Evolutionary conservation across 2,329 filamentous ascomycete species (phyloP).

Genomic region (Alternaria atra): DNA sequence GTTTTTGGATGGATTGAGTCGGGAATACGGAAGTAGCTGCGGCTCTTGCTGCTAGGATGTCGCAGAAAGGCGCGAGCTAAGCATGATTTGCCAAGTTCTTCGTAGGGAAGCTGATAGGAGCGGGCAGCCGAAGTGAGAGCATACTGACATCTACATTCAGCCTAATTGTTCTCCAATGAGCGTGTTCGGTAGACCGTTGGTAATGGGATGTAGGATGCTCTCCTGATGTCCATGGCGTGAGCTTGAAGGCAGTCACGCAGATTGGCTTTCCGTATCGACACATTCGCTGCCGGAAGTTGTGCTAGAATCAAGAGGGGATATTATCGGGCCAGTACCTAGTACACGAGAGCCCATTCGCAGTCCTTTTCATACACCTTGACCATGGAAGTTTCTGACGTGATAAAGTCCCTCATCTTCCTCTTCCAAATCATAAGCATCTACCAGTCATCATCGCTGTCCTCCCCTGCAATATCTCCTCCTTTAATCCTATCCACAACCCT

Average conservation of each 20-base stretch:
- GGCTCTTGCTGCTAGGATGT: background rate
- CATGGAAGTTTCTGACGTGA: background rate
- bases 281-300: background rate
- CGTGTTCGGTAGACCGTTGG: background rate
- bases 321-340: background rate
- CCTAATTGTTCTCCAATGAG: background rate
- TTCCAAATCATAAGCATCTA: background rate
- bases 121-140: background rate
- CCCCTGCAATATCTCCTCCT: constrained; percentile 33
- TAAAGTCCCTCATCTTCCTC: background rate
- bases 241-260: background rate
- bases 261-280: background rate
- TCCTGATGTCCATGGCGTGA: background rate
- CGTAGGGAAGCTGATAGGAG: background rate
- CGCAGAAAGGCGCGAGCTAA: background rate
- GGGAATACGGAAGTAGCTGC: background rate
- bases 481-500: constrained; percentile 37
- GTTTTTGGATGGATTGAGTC: background rate
- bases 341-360: background rate
- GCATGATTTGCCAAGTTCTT: background rate
- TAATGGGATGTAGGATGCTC: background rate
- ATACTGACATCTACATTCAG: background rate
- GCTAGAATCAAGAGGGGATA: background rate
- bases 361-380: background rate
- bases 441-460: constrained; percentile 33